A percentile compares a stretch with the other conserved stretches of the same genome.
These are phyloP conservation scores for Asterella californica DNA, from an alignment of 225 moss, liverwort and hornwort species.

Conservation along the genomic window DNA sequence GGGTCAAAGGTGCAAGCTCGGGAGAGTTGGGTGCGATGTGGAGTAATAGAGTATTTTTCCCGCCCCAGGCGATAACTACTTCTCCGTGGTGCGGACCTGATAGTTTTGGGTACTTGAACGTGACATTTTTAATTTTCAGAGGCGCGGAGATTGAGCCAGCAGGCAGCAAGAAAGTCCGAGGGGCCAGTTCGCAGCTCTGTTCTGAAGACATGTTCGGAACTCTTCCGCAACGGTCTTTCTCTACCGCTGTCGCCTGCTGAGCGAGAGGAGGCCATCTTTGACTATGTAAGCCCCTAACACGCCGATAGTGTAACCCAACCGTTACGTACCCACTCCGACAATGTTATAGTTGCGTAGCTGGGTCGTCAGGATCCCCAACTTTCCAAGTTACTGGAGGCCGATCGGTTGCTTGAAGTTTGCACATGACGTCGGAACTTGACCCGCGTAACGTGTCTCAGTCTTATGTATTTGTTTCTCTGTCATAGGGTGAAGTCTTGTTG, in stretches of 20 bases:
- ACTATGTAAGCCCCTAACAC: constrained; percentile 41
- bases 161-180: constrained; percentile 73
- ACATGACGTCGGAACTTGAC: too few relatives aligned
- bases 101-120: background rate
- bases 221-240: constrained; percentile 56
- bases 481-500: constrained; percentile 65
- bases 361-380: background rate
- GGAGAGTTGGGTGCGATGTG: background rate
- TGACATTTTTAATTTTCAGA: constrained; percentile 27
- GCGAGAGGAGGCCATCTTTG: constrained; percentile 69
- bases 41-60: background rate
- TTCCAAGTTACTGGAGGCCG: background rate
- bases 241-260: constrained; percentile 42
- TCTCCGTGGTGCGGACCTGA: background rate
- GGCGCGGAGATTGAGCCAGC: constrained; percentile 71
- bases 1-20: background rate
- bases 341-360: background rate
- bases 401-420: background rate
- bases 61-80: background rate
- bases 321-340: too few relatives aligned
- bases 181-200: constrained; percentile 48
- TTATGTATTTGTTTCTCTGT: background rate
- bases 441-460: too few relatives aligned
- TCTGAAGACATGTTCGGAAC: constrained; percentile 53
- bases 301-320: too few relatives aligned